Percentiles rank a stretch among this genome's conserved stretches.
Conservation (phyloP, 352 stramenopile genomes). For the Blastocystis sp. region DNA sequence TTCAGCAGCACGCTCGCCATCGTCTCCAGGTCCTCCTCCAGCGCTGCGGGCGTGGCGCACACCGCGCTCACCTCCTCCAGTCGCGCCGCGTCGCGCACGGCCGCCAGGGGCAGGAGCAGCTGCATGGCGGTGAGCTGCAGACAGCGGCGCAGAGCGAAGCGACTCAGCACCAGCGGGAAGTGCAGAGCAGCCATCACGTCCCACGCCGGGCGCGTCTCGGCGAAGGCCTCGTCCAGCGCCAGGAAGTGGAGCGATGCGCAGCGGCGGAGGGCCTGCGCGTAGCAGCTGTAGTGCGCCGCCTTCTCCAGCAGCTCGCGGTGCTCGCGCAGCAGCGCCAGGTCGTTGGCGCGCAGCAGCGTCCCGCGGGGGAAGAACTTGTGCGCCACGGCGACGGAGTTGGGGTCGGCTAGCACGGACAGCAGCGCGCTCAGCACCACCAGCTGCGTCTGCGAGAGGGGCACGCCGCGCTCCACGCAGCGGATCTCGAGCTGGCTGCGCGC, state of each 20-base stretch:
- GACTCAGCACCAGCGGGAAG: background rate
- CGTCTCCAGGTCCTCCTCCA: background rate
- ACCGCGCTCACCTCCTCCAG: background rate
- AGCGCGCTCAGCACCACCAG: slow-evolving; percentile 24
- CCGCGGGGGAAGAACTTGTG: slow-evolving; percentile 30
- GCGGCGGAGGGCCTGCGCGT: background rate
- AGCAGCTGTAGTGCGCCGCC: background rate
- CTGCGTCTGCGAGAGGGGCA: background rate
- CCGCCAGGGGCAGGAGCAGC: background rate
- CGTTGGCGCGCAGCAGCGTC: background rate
- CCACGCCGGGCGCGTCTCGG: background rate
- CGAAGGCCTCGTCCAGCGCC: background rate
- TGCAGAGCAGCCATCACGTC: background rate
- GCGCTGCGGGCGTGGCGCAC: background rate
- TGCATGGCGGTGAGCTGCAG: background rate
- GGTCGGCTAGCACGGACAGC: slow-evolving; percentile 25
- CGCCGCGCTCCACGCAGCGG: background rate
- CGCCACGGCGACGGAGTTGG: background rate
- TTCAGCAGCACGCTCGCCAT: slow-evolving; percentile 7
- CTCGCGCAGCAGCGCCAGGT: slow-evolving; percentile 12
- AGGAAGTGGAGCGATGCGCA: background rate
- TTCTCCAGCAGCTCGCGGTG: slow-evolving; percentile 7
- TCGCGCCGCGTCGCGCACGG: background rate
- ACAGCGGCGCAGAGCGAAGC: background rate
- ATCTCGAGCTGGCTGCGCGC: background rate